Conservation (phyloP, 2,329 filamentous ascomycete species). For the Colletotrichum tofieldiae region DNA sequence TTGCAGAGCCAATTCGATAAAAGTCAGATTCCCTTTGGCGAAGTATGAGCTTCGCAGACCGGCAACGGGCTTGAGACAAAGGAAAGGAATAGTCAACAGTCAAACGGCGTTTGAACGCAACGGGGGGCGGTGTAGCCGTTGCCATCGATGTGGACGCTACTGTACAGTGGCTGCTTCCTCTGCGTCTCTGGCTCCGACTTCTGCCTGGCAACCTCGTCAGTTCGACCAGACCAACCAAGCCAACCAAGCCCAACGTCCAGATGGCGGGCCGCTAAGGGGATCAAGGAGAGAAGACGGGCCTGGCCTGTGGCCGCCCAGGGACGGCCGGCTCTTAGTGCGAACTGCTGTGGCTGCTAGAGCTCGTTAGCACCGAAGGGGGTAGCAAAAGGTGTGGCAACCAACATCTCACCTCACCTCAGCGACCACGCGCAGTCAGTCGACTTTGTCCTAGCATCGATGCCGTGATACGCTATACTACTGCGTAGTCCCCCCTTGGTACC, state of each 20-base stretch:
- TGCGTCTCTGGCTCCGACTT: slow-evolving; percentile 6
- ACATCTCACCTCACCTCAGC: slow-evolving; percentile 24
- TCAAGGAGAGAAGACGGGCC: slow-evolving; percentile 14
- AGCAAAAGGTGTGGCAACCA: slow-evolving; percentile 34
- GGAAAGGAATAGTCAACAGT: slow-evolving; percentile 26
- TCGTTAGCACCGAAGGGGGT: slow-evolving; percentile 5
- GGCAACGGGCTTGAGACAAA: slow-evolving; percentile 25
- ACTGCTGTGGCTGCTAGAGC: slow-evolving; percentile 31
- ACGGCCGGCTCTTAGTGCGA: slow-evolving; percentile 33
- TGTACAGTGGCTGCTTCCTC: slow-evolving; percentile 1
- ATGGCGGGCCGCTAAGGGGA: slow-evolving; percentile 17
- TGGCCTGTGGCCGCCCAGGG: slow-evolving; percentile 29
- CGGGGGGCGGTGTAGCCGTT: slow-evolving; percentile 28
- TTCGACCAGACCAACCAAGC: background rate
- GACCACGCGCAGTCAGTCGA: background rate
- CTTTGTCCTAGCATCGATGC: background rate
- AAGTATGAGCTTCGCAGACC: slow-evolving; percentile 8
- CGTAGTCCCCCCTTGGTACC: background rate
- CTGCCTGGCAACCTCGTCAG: slow-evolving; percentile 22
- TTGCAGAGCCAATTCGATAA: slow-evolving; percentile 29
- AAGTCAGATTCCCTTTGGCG: slow-evolving; percentile 34
- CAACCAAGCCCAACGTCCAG: slow-evolving; percentile 20
- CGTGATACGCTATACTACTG: slow-evolving; percentile 10
- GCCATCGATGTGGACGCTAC: slow-evolving; percentile 18
- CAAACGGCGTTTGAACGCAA: slow-evolving; percentile 23